Evolutionary conservation across 768 basidiomycete genomes (phyloP).

Genomic region (Agrocybe chaxingu): DNA sequence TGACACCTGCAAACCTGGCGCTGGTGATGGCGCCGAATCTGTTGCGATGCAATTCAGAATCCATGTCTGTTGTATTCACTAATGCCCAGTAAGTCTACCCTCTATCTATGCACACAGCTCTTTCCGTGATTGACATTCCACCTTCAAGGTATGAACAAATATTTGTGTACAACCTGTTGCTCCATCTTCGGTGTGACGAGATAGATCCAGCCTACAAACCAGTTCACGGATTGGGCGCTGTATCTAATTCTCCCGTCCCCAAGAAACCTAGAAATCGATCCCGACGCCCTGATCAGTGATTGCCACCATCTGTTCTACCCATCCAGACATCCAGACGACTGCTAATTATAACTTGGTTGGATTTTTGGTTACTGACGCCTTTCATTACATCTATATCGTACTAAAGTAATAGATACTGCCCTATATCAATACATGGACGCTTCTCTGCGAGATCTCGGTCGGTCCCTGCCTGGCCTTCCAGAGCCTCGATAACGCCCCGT

Average conservation of each 20-base stretch:
- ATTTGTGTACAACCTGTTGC: constrained; percentile 81
- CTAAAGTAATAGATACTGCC: not conserved
- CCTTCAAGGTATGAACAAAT: constrained; percentile 74
- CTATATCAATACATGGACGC: not conserved
- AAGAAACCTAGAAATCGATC: constrained; percentile 56
- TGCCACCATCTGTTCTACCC: not conserved
- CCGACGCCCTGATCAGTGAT: constrained; percentile 36
- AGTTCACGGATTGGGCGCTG: constrained; percentile 75
- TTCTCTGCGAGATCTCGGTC: too few relatives aligned
- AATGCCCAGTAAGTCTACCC: constrained; percentile 74
- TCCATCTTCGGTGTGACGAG: constrained; percentile 72
- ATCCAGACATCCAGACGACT: not conserved
- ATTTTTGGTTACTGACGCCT: not conserved
- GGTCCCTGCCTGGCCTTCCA: too few relatives aligned
- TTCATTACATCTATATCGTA: not conserved
- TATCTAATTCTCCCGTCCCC: constrained; percentile 40
- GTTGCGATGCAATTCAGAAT: constrained; percentile 80
- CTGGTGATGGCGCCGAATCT: constrained; percentile 92
- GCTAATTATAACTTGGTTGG: constrained; percentile 2
- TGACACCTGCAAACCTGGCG: constrained; percentile 87
- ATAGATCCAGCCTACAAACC: constrained; percentile 80
- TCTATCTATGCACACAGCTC: constrained; percentile 1
- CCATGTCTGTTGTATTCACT: constrained; percentile 86
- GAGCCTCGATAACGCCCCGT: too few relatives aligned
- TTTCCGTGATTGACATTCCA: constrained; percentile 5